Evolutionary conservation across 2,329 filamentous ascomycete species (phyloP).

Genomic region (Microsporum canis): DNA sequence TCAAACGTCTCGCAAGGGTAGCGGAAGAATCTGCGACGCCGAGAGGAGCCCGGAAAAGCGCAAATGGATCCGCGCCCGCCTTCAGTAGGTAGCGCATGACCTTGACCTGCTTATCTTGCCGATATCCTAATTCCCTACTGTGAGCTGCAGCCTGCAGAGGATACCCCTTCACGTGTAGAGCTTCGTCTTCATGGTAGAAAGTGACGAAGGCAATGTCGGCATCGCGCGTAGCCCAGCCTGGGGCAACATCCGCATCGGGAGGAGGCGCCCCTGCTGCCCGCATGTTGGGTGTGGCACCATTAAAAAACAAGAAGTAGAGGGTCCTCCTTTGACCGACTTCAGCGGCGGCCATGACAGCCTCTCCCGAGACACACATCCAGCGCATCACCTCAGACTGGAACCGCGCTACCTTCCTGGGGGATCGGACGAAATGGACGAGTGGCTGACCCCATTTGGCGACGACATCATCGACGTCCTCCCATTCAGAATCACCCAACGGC

Average conservation of each 20-base stretch:
- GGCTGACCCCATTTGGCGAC: slow-evolving; percentile 7
- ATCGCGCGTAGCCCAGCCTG: slow-evolving; percentile 8
- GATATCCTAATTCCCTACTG: not conserved
- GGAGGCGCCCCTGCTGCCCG: slow-evolving; percentile 5
- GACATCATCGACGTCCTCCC: not conserved
- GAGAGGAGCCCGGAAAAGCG: slow-evolving; percentile 9
- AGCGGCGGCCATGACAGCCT: slow-evolving; percentile 9
- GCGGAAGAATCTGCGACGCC: slow-evolving; percentile 3
- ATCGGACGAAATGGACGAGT: slow-evolving; percentile 2
- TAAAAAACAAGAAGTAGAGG: not conserved
- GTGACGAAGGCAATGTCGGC: slow-evolving; percentile 1
- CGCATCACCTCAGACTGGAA: not conserved
- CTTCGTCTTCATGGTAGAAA: not conserved
- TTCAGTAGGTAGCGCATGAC: slow-evolving; percentile 8
- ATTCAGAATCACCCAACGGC: not conserved
- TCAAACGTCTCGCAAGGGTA: slow-evolving; percentile 9
- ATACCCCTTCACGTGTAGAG: not conserved
- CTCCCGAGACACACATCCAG: slow-evolving; percentile 1
- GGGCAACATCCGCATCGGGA: slow-evolving; percentile 5
- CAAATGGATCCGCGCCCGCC: slow-evolving; percentile 7
- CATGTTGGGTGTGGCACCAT: slow-evolving; percentile 6
- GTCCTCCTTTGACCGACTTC: slow-evolving; percentile 3
- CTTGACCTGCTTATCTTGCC: slow-evolving; percentile 5
- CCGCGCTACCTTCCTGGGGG: not conserved
- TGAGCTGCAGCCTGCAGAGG: slow-evolving; percentile 8